Conservation (phyloP, 805 yeast species). For the Yarrowia hollandica region DNA sequence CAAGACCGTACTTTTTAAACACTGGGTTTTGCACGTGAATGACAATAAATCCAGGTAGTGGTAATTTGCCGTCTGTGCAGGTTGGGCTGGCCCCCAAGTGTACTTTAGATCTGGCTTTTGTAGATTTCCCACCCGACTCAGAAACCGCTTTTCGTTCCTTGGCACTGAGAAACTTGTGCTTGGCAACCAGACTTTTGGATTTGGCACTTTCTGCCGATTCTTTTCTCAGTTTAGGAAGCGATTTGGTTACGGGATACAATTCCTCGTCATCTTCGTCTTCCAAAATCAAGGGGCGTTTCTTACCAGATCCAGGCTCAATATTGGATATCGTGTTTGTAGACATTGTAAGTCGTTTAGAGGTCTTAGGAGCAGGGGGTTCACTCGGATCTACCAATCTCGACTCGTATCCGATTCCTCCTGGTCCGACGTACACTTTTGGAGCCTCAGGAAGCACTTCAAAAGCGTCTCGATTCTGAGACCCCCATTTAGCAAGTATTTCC, state of each 20-base stretch:
- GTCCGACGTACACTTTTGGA: neutral
- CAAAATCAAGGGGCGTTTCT: neutral
- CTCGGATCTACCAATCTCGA: neutral
- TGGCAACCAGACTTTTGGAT: neutral
- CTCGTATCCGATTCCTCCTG: constrained; percentile 4
- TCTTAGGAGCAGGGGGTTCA: neutral
- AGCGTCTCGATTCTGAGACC: neutral
- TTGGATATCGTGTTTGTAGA: neutral
- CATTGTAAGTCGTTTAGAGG: neutral
- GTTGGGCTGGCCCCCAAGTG: too few species aligned
- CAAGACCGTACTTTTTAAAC: neutral
- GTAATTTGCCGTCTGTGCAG: constrained; percentile 12
- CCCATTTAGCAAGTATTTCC: neutral
- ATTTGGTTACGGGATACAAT: neutral
- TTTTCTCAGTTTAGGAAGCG: constrained; percentile 4
- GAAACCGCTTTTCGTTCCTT: neutral
- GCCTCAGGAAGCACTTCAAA: constrained; percentile 9
- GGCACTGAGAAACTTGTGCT: constrained; percentile 9
- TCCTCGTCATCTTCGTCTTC: constrained; percentile 10
- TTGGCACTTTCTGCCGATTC: neutral
- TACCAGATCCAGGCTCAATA: neutral
- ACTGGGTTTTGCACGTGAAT: neutral
- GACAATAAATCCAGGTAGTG: neutral
- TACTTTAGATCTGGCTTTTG: too few species aligned
- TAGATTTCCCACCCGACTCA: too few species aligned